Conservation (phyloP, 2,329 filamentous ascomycete genomes). For the Purpureocillium takamizusanense region DNA sequence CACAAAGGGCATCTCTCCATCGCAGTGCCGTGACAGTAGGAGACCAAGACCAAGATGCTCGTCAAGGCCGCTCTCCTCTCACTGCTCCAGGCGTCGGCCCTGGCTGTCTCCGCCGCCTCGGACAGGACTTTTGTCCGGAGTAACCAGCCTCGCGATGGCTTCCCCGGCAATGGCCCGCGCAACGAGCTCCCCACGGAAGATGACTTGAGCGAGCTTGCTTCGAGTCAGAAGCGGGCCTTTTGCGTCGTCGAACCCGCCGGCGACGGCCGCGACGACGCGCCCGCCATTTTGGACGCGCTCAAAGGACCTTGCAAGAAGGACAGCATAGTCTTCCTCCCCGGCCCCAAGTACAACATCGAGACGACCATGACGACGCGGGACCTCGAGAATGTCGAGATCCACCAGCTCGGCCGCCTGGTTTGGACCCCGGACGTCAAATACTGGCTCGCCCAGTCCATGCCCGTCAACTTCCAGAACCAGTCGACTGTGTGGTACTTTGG, state of each 20-base stretch:
- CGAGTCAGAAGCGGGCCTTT: slow-evolving; percentile 12
- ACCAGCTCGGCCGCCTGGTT: slow-evolving; percentile 27
- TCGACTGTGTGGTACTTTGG: slow-evolving; percentile 45
- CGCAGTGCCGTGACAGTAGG: no score
- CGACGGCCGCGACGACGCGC: slow-evolving; percentile 20
- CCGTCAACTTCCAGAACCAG: slow-evolving; percentile 46
- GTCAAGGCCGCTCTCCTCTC: no score
- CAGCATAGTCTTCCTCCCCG: slow-evolving; percentile 21
- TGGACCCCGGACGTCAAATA: slow-evolving; percentile 39
- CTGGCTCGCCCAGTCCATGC: slow-evolving; percentile 41
- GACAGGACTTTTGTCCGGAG: no score
- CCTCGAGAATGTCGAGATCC: slow-evolving; percentile 30
- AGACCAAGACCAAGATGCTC: no score
- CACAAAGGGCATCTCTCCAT: no score
- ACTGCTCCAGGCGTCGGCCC: no score
- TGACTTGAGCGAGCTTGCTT: slow-evolving; percentile 4
- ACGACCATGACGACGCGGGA: slow-evolving; percentile 23
- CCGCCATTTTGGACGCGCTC: slow-evolving; percentile 20
- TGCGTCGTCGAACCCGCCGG: slow-evolving; percentile 17
- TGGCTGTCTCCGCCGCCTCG: no score
- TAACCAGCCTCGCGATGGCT: no score
- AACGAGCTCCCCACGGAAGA: not conserved
- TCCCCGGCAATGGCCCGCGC: no score
- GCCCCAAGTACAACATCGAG: slow-evolving; percentile 23
- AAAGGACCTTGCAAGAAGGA: slow-evolving; percentile 21